Percentiles rank a stretch among this genome's conserved stretches.
Conservation (phyloP, 257 asterid genomes). For the Coffea canephora region DNA sequence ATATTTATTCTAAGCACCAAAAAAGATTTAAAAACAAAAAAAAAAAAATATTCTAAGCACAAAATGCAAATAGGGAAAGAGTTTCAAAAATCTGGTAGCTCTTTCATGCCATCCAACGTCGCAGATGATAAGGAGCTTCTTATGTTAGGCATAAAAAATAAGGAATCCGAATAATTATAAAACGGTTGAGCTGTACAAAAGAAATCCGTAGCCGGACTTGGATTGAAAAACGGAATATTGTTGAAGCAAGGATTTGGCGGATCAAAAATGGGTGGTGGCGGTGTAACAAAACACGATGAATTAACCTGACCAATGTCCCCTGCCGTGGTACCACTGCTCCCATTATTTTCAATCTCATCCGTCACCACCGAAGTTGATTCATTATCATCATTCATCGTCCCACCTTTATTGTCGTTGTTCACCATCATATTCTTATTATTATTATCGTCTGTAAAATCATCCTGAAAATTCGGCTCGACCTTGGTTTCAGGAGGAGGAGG, state of each 20-base stretch:
- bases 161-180: slow-evolving; percentile 17
- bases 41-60: neutral
- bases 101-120: slow-evolving; percentile 26
- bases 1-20: neutral
- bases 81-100: slow-evolving; percentile 28
- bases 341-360: slow-evolving; percentile 25
- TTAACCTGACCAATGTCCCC: slow-evolving; percentile 28
- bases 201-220: slow-evolving; percentile 15
- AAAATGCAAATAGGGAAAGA: neutral
- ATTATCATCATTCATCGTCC: slow-evolving; percentile 21
- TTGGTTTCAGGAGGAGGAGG: neutral
- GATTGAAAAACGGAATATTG: slow-evolving; percentile 15
- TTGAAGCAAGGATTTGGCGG: slow-evolving; percentile 17
- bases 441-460: neutral
- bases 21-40: too few relatives aligned
- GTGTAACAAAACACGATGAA: slow-evolving; percentile 21
- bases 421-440: neutral
- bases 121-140: slow-evolving; percentile 30
- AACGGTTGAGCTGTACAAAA: slow-evolving; percentile 16
- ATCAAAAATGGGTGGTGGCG: slow-evolving; percentile 20
- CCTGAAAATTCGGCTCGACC: neutral
- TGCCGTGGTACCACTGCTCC: neutral
- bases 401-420: neutral
- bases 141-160: slow-evolving; percentile 25
- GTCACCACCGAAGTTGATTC: slow-evolving; percentile 29